phyloP scores from a whole-genome alignment of 495 filamentous ascomycete species.

The Annulohypoxylon moriforme region DNA sequence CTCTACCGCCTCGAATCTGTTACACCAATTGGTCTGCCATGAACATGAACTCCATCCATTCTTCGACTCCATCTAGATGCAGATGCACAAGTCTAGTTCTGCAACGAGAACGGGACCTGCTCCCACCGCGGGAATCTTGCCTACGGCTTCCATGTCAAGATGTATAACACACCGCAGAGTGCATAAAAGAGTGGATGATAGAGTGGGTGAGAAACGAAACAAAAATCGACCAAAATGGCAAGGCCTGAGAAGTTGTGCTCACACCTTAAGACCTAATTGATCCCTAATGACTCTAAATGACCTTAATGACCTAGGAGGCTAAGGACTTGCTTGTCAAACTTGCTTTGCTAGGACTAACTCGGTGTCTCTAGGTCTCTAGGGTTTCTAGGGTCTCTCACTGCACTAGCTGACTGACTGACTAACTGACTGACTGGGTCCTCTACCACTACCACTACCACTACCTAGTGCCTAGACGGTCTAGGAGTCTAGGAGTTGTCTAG shows the following conservation, averaged over 20 bases:
- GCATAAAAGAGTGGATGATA: conserved; percentile 12
- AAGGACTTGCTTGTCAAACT: conserved; percentile 30
- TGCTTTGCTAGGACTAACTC: conserved; percentile 5
- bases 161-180: conserved; percentile 28
- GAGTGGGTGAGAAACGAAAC: conserved; percentile 9
- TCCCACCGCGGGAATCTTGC: background rate
- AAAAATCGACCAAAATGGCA: conserved; percentile 22
- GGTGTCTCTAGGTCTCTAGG: background rate
- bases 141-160: background rate
- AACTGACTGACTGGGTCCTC: background rate
- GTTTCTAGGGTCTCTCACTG: background rate
- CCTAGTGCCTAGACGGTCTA: background rate
- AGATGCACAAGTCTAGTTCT: background rate
- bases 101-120: conserved; percentile 16
- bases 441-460: background rate
- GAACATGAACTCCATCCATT: conserved; percentile 15
- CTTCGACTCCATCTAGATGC: conserved; percentile 9
- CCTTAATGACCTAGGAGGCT: background rate
- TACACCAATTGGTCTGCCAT: conserved; percentile 28
- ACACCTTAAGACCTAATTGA: background rate
- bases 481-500: background rate
- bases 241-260: background rate
- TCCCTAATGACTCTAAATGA: background rate
- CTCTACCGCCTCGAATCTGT: conserved; percentile 19
- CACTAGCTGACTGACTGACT: too few species aligned